A percentile compares a stretch with the other conserved stretches of the same genome.
These are phyloP conservation scores for Ilex asprella DNA, from an alignment of 257 asterid species.

Conservation along the genomic window DNA sequence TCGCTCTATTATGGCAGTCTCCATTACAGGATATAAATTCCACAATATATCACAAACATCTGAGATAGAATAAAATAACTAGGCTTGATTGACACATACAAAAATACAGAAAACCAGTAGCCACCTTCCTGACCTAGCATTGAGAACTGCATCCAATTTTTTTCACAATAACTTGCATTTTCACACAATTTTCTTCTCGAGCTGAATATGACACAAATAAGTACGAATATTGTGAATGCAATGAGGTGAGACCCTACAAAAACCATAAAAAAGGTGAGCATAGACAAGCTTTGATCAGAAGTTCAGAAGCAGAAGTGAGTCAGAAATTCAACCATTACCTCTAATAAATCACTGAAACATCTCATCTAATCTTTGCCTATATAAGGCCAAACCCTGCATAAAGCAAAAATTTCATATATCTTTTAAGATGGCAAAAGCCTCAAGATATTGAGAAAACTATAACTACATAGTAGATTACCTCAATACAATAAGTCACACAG, in stretches of 20 bases:
- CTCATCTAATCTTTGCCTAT: slow-evolving; percentile 82
- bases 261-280: background rate
- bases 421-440: background rate
- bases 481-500: background rate
- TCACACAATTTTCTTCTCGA: no score
- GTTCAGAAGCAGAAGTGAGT: background rate
- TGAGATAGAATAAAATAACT: background rate
- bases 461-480: background rate
- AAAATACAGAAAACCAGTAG: background rate
- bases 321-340: slow-evolving; percentile 6
- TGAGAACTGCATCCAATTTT: no score
- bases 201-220: background rate
- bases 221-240: background rate
- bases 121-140: no score
- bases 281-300: background rate
- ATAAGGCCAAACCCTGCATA: slow-evolving; percentile 79
- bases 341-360: slow-evolving; percentile 29
- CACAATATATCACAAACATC: background rate
- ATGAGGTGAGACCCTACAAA: background rate
- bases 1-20: no score
- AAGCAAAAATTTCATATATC: background rate
- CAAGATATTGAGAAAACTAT: background rate
- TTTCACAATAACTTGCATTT: no score
- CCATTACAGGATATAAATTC: no score
- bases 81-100: slow-evolving; percentile 4